Conservation (phyloP, 192 early-diverging fungal species). For the Physocladia obscura region DNA sequence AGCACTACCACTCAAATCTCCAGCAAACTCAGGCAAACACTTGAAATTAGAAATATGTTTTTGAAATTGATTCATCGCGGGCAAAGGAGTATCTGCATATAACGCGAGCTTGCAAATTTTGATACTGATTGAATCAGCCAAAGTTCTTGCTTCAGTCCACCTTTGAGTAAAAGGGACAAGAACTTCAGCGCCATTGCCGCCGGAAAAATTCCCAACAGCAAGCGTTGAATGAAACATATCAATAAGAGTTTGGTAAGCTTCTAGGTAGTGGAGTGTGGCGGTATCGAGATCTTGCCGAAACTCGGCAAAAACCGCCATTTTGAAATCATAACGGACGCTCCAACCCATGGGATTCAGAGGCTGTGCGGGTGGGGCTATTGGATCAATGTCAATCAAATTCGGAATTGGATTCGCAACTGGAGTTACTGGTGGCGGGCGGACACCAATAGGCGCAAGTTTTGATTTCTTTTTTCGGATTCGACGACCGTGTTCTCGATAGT, state of each 20-base stretch:
- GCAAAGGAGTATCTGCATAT: conserved; percentile 63
- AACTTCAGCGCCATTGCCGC: conserved; percentile 25
- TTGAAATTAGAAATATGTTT: conserved; percentile 66
- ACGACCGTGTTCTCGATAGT: conserved; percentile 78
- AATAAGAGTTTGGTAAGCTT: conserved; percentile 63
- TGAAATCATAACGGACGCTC: conserved; percentile 79
- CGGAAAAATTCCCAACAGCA: conserved; percentile 45
- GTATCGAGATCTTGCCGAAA: conserved; percentile 55
- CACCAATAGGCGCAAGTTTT: conserved; percentile 25
- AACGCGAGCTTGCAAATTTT: conserved; percentile 80
- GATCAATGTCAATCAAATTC: conserved; percentile 7
- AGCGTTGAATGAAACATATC: conserved; percentile 59
- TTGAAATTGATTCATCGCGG: conserved; percentile 70
- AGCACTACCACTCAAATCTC: conserved; percentile 13
- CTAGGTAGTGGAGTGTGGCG: conserved; percentile 64
- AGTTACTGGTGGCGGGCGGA: neutral
- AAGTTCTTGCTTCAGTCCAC: conserved; percentile 70
- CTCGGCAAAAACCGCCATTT: conserved; percentile 58
- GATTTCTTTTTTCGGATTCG: conserved; percentile 69
- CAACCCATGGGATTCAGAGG: conserved; percentile 58
- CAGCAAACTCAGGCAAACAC: conserved; percentile 57
- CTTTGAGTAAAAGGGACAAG: conserved; percentile 56
- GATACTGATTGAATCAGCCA: conserved; percentile 74
- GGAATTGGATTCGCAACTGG: neutral
- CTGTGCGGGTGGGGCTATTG: neutral